These are phyloP conservation scores for Neoconidiobolus thromboides DNA, from an alignment of 371 early-diverging fungal genomes.

Conservation along the genomic window DNA sequence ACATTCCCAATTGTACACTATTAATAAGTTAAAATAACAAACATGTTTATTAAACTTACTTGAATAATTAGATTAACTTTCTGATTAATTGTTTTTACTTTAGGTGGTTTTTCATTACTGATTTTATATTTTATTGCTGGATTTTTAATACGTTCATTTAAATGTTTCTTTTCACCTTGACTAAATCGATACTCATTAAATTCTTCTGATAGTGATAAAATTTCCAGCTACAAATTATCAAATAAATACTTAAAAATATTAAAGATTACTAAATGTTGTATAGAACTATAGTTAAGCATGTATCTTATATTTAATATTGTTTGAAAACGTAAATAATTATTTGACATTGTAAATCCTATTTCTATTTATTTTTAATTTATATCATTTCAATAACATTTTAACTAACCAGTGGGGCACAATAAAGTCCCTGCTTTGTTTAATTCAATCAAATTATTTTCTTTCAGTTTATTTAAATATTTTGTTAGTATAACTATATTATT, in stretches of 20 bases:
- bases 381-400: not conserved
- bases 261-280: conserved; percentile 16
- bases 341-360: conserved; percentile 27
- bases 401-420: conserved; percentile 10
- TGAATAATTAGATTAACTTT: conserved; percentile 4
- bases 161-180: conserved; percentile 22
- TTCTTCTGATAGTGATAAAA: conserved; percentile 23
- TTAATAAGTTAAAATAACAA: not conserved
- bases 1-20: not conserved
- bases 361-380: conserved; percentile 8
- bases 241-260: not conserved
- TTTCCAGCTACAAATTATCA: conserved; percentile 14
- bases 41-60: not conserved
- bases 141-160: conserved; percentile 17
- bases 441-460: conserved; percentile 10
- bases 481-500: conserved; percentile 22
- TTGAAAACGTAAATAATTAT: conserved; percentile 21
- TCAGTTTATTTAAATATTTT: conserved; percentile 21
- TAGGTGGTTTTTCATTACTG: not conserved
- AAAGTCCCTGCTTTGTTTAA: not conserved
- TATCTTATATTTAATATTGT: conserved; percentile 19
- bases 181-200: conserved; percentile 18
- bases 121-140: conserved; percentile 5
- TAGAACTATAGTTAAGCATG: conserved; percentile 7
- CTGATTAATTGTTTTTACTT: conserved; percentile 1